Conservation (phyloP, 768 basidiomycete species). For the Suillus variegatus region DNA sequence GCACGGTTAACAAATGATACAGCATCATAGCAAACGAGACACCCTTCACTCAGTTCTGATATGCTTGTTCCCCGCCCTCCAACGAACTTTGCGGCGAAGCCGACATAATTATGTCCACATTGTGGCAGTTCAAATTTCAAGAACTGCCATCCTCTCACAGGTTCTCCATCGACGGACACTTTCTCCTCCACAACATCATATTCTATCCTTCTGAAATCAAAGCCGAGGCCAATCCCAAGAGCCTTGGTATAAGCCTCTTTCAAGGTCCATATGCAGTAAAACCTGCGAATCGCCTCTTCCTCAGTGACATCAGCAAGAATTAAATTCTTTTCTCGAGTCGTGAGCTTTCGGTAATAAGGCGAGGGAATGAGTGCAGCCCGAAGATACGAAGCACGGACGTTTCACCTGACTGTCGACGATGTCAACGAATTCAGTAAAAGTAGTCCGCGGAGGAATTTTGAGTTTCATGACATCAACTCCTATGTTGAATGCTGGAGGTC, state of each 20-base stretch:
- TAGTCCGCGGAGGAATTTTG: slow-evolving; percentile 57
- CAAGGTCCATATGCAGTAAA: slow-evolving; percentile 87
- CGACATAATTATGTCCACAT: slow-evolving; percentile 57
- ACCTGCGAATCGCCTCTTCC: slow-evolving; percentile 54
- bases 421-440: slow-evolving; percentile 61
- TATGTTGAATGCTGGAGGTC: slow-evolving; percentile 55
- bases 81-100: slow-evolving; percentile 62
- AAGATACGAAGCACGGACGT: neutral
- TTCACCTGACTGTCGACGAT: slow-evolving; percentile 65
- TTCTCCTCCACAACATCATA: slow-evolving; percentile 55
- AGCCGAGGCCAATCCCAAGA: slow-evolving; percentile 78
- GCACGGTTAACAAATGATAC: slow-evolving; percentile 49
- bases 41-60: slow-evolving; percentile 36
- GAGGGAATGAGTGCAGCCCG: slow-evolving; percentile 13
- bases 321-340: slow-evolving; percentile 34
- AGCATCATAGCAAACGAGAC: slow-evolving; percentile 49
- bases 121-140: slow-evolving; percentile 56
- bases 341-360: slow-evolving; percentile 36
- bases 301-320: slow-evolving; percentile 42
- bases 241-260: slow-evolving; percentile 94
- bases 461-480: slow-evolving; percentile 87
- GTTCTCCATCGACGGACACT: slow-evolving; percentile 59
- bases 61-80: slow-evolving; percentile 42
- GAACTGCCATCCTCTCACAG: slow-evolving; percentile 68
- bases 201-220: slow-evolving; percentile 77